Conservation (phyloP, 805 yeast species). For the Clavispora carvajalis region DNA sequence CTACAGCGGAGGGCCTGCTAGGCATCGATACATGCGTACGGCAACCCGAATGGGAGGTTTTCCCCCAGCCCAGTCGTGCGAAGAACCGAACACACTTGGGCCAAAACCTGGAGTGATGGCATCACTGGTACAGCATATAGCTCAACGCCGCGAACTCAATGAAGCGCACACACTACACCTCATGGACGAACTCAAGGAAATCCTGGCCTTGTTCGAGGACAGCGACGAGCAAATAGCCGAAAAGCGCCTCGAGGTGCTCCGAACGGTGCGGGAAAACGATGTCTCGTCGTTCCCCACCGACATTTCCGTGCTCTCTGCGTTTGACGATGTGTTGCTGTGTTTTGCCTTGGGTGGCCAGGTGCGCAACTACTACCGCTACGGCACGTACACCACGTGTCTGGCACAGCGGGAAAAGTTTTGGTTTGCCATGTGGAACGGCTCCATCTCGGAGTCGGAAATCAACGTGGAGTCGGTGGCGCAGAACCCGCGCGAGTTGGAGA, state of each 20-base stretch:
- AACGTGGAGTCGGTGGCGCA: slow-evolving; percentile 28
- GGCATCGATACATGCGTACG: too few species aligned
- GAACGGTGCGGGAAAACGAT: slow-evolving; percentile 12
- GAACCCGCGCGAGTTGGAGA: slow-evolving; percentile 45
- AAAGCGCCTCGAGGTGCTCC: slow-evolving; percentile 10
- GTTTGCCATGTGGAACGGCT: slow-evolving; percentile 65
- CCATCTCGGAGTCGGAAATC: slow-evolving; percentile 21
- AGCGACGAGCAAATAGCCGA: slow-evolving; percentile 11
- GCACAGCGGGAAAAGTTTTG: slow-evolving; percentile 68
- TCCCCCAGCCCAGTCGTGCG: too few species aligned
- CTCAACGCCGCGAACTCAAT: not conserved
- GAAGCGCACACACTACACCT: too few species aligned
- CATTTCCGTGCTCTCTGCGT: slow-evolving; percentile 56
- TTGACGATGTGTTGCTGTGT: slow-evolving; percentile 81
- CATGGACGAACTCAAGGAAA: slow-evolving; percentile 9
- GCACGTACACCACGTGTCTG: slow-evolving; percentile 67
- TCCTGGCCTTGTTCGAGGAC: slow-evolving; percentile 8
- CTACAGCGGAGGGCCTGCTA: too few species aligned
- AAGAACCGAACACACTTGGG: too few species aligned
- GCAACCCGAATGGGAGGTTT: too few species aligned
- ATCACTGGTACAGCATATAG: not conserved
- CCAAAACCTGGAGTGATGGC: too few species aligned
- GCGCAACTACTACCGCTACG: slow-evolving; percentile 77
- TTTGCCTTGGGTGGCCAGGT: slow-evolving; percentile 89
- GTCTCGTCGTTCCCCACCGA: slow-evolving; percentile 27